Percentiles rank a stretch among this genome's conserved stretches.
Evolutionary conservation across 192 early-diverging fungal genomes (phyloP).

Genomic region (Thoreauomyces humboldtii): DNA sequence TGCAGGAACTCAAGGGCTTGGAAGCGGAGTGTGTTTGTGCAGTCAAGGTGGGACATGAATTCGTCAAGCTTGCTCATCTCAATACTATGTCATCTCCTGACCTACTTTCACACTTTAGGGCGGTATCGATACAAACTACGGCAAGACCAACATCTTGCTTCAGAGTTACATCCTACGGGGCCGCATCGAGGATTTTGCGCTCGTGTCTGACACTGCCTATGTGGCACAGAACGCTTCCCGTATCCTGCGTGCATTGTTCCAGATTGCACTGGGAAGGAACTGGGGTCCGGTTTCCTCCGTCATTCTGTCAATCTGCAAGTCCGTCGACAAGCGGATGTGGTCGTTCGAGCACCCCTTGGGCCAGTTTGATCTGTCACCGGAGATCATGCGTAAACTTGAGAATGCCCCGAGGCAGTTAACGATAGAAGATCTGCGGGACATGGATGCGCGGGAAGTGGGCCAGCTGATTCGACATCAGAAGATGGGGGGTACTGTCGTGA

Average conservation of each 20-base stretch:
- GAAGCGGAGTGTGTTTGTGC: conserved; percentile 77
- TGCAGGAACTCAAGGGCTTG: conserved; percentile 73
- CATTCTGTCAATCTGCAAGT: conserved; percentile 80
- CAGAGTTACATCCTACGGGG: conserved; percentile 82
- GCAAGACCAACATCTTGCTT: conserved; percentile 93
- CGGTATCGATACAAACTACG: conserved; percentile 73
- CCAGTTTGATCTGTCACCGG: conserved; percentile 78
- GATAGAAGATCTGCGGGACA: conserved; percentile 77
- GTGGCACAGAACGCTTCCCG: conserved; percentile 93
- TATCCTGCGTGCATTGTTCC: conserved; percentile 92
- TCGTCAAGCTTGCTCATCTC: not conserved
- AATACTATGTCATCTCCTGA: not conserved
- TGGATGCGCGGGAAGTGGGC: conserved; percentile 83
- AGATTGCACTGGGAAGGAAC: conserved; percentile 85
- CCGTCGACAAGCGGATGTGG: conserved; percentile 90
- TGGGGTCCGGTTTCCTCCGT: conserved; percentile 82
- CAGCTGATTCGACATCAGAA: conserved; percentile 76
- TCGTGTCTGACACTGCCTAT: conserved; percentile 91
- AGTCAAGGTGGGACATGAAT: conserved; percentile 74
- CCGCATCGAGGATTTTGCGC: conserved; percentile 85
- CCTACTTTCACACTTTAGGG: conserved; percentile 48
- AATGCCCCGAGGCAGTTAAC: conserved; percentile 41
- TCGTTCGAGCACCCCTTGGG: conserved; percentile 81
- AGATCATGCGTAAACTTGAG: conserved; percentile 76
- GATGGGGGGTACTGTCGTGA: conserved; percentile 72